These are phyloP conservation scores for Colletotrichum camelliae DNA, from an alignment of 2,329 filamentous ascomycete species.

Conservation along the genomic window DNA sequence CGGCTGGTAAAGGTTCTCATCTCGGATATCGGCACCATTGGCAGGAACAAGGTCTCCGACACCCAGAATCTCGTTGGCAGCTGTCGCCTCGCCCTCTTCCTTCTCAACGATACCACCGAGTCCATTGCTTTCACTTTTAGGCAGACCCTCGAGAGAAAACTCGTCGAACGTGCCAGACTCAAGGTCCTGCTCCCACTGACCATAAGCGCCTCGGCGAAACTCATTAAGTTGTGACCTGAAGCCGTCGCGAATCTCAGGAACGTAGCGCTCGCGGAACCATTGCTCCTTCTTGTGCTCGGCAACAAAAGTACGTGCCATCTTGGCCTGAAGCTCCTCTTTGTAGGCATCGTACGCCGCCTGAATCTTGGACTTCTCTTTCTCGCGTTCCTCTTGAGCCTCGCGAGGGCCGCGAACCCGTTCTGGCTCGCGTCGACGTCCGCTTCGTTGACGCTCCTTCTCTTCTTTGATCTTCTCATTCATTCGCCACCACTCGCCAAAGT, in stretches of 20 bases:
- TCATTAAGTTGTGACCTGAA: constrained; percentile 80
- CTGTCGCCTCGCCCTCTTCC: constrained; percentile 92
- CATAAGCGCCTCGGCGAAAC: constrained; percentile 79
- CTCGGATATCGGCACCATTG: constrained; percentile 83
- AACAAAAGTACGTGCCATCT: constrained; percentile 90
- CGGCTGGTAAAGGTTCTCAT: constrained; percentile 87
- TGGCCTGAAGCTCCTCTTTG: constrained; percentile 72
- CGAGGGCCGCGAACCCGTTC: constrained; percentile 67
- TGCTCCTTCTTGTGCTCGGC: constrained; percentile 93
- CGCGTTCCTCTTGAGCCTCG: constrained; percentile 74
- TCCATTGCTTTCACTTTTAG: constrained; percentile 91
- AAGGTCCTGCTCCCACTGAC: constrained; percentile 88
- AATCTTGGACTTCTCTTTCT: constrained; percentile 80
- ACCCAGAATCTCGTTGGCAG: constrained; percentile 89
- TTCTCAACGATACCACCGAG: constrained; percentile 87
- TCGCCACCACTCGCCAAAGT: constrained; percentile 87
- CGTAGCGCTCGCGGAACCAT: constrained; percentile 97
- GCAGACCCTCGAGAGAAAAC: constrained; percentile 91
- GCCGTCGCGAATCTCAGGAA: constrained; percentile 78
- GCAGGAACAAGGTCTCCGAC: constrained; percentile 89
- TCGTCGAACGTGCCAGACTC: constrained; percentile 89
- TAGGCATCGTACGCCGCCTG: constrained; percentile 72
- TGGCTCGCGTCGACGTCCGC: constrained; percentile 71
- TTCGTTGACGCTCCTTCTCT: constrained; percentile 74
- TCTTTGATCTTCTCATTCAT: constrained; percentile 83